A percentile compares a stretch with the other conserved stretches of the same genome.
phyloP scores from a whole-genome alignment of 257 asterid species.

The Lavandula angustifolia region DNA sequence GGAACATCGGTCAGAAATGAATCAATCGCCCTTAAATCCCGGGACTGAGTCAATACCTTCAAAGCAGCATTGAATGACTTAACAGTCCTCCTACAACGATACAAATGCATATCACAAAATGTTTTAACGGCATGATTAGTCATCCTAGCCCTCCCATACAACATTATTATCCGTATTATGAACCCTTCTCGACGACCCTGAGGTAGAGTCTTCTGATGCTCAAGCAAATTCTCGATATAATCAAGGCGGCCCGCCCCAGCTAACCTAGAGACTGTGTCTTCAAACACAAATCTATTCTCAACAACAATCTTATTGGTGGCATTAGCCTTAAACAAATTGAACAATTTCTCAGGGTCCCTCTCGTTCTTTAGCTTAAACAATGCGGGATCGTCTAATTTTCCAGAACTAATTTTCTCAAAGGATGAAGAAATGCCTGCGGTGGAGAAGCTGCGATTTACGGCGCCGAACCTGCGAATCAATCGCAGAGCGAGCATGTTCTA shows the following conservation, averaged over 20 bases:
- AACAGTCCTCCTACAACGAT: constrained; percentile 67
- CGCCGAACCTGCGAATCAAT: constrained; percentile 71
- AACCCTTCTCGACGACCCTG: constrained; percentile 94
- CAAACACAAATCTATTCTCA: constrained; percentile 73
- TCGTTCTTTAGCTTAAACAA: constrained; percentile 68
- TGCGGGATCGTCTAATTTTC: constrained; percentile 54
- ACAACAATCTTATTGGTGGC: constrained; percentile 64
- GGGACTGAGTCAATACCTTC: constrained; percentile 63
- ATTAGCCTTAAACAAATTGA: constrained; percentile 70
- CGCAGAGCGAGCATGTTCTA: constrained; percentile 77
- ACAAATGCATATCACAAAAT: constrained; percentile 70
- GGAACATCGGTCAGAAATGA: constrained; percentile 56
- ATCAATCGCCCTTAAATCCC: constrained; percentile 54
- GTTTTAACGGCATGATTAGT: constrained; percentile 61
- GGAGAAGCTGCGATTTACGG: constrained; percentile 35
- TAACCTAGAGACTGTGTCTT: constrained; percentile 70
- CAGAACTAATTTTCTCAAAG: constrained; percentile 26
- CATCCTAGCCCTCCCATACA: constrained; percentile 82
- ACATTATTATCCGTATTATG: constrained; percentile 63
- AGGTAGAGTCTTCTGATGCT: constrained; percentile 80
- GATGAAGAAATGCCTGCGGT: constrained; percentile 31
- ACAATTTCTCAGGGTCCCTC: constrained; percentile 69
- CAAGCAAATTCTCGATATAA: constrained; percentile 68
- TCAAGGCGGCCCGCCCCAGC: constrained; percentile 79
- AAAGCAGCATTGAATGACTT: constrained; percentile 81